phyloP scores from a whole-genome alignment of 2,329 filamentous ascomycete genomes.

The Colletotrichum sp. region DNA sequence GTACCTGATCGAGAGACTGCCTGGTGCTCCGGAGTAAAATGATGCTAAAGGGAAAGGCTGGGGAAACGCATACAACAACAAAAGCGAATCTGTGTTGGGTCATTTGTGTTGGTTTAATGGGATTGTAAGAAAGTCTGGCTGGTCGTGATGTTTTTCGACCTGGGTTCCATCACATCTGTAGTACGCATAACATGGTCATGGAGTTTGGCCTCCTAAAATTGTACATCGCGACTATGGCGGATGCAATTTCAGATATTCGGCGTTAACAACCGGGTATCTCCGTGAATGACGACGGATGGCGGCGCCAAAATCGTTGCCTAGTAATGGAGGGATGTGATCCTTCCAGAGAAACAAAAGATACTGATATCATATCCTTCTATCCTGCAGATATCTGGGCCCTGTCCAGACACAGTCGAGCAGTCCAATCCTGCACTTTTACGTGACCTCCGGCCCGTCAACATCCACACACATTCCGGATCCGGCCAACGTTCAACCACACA shows the following conservation, averaged over 20 bases:
- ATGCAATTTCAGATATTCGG: background rate
- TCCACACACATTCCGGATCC: background rate
- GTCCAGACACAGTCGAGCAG: background rate
- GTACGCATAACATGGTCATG: background rate
- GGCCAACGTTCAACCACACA: background rate
- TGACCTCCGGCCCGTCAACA: background rate
- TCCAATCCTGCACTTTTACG: background rate
- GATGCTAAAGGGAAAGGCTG: background rate
- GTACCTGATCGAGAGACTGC: conserved; percentile 91
- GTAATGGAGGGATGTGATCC: background rate
- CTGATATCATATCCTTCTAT: background rate
- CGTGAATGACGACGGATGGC: background rate
- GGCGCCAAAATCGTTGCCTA: conserved; percentile 6
- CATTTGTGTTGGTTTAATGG: background rate
- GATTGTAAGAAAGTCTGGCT: background rate
- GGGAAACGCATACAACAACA: background rate
- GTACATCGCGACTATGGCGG: background rate
- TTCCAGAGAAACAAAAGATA: background rate
- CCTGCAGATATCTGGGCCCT: background rate
- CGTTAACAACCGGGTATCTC: conserved; percentile 5
- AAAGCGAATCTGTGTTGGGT: background rate
- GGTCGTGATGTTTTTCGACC: conserved; percentile 20
- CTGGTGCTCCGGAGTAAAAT: conserved; percentile 73
- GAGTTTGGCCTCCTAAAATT: background rate
- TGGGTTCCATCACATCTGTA: background rate